Conservation (phyloP, 495 filamentous ascomycete genomes). For the Aspergillus mulundensis region DNA sequence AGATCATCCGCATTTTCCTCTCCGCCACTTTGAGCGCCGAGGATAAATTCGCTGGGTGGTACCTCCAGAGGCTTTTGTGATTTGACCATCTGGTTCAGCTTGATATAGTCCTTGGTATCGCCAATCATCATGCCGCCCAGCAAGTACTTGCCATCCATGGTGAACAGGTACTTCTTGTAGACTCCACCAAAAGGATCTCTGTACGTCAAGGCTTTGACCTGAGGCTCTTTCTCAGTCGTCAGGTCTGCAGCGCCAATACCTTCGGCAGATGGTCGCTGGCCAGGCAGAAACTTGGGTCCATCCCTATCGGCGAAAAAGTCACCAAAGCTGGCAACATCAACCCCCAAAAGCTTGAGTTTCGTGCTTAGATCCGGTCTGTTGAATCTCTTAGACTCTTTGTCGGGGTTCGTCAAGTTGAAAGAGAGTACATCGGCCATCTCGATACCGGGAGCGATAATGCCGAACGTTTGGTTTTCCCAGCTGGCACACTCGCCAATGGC, state of each 20-base stretch:
- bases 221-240: constrained; percentile 39
- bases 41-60: constrained; percentile 83
- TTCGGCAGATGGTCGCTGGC: constrained; percentile 35
- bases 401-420: constrained; percentile 89
- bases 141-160: constrained; percentile 85
- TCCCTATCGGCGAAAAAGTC: constrained; percentile 95
- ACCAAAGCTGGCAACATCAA: constrained; percentile 92
- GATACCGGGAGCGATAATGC: constrained; percentile 88
- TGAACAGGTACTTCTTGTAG: constrained; percentile 97
- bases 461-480: constrained; percentile 91
- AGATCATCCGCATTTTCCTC: constrained; percentile 70
- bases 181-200: constrained; percentile 91
- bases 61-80: constrained; percentile 77
- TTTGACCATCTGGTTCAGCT: constrained; percentile 92
- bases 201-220: constrained; percentile 85
- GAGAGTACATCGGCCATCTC: constrained; percentile 96
- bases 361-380: constrained; percentile 88
- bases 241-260: constrained; percentile 22
- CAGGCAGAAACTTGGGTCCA: constrained; percentile 72
- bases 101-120: constrained; percentile 91
- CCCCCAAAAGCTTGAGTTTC: constrained; percentile 88
- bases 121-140: constrained; percentile 99
- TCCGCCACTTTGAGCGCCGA: constrained; percentile 70
- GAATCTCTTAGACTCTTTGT: constrained; percentile 67
- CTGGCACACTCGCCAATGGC: constrained; percentile 94